These are phyloP conservation scores for Leishmania martiniquensis DNA, from an alignment of 208 protist genomes.

Conservation along the genomic window DNA sequence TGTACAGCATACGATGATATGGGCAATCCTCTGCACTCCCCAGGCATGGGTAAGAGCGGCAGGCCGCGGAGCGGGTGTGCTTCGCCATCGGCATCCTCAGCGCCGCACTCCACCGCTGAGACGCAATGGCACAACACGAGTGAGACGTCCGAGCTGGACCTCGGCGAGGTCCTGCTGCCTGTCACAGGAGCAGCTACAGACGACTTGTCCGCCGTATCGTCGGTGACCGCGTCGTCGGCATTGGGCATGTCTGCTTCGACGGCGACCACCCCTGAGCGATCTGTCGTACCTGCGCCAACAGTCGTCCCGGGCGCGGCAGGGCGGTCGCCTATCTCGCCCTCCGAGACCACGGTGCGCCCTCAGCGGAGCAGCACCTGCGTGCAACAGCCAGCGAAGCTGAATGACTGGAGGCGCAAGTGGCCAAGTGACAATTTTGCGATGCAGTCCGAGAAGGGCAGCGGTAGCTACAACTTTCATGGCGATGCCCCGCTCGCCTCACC, in stretches of 20 bases:
- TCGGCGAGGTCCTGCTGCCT: constrained; percentile 14
- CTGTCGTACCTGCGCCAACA: background rate
- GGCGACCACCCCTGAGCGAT: background rate
- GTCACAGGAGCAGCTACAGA: background rate
- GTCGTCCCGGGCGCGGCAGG: background rate
- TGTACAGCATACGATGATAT: background rate
- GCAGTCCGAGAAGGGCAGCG: background rate
- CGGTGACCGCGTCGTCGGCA: constrained; percentile 12
- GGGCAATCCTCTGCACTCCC: background rate
- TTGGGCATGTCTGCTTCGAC: constrained; percentile 3
- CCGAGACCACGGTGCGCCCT: background rate
- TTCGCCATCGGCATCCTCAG: background rate
- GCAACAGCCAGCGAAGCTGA: background rate
- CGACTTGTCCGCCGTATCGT: constrained; percentile 8
- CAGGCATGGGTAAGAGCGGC: background rate
- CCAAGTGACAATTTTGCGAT: background rate
- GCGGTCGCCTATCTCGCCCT: background rate
- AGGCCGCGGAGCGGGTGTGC: background rate
- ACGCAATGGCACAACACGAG: constrained; percentile 17
- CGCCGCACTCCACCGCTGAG: constrained; percentile 10
- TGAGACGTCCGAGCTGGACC: background rate
- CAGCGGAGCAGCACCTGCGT: background rate
- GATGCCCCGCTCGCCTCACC: constrained; percentile 9
- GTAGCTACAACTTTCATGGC: background rate
- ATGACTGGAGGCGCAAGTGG: background rate